These are phyloP conservation scores for Penicillium psychrofluorescens DNA, from an alignment of 495 filamentous ascomycete species.

Conservation along the genomic window DNA sequence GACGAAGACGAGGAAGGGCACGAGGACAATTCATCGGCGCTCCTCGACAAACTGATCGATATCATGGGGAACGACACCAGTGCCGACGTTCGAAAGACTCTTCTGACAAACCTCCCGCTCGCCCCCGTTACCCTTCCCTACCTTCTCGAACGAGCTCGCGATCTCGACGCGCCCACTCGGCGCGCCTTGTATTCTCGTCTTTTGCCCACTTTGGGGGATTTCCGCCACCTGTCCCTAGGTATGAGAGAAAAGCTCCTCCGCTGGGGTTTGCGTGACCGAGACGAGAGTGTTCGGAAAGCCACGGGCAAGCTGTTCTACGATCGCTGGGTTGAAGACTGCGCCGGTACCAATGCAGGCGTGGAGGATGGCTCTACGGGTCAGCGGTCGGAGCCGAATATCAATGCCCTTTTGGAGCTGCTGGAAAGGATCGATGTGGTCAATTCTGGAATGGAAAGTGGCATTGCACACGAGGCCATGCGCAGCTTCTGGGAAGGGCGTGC, in stretches of 20 bases:
- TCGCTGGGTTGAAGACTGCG: slow-evolving; percentile 93
- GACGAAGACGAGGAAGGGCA: slow-evolving; percentile 66
- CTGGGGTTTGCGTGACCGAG: slow-evolving; percentile 91
- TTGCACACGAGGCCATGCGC: slow-evolving; percentile 85
- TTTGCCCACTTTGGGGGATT: slow-evolving; percentile 86
- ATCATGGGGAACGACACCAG: slow-evolving; percentile 91
- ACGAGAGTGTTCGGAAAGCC: slow-evolving; percentile 90
- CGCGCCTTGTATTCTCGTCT: slow-evolving; percentile 82
- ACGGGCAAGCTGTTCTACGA: slow-evolving; percentile 85
- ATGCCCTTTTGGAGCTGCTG: slow-evolving; percentile 78
- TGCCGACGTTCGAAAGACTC: slow-evolving; percentile 80
- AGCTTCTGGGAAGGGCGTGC: slow-evolving; percentile 93
- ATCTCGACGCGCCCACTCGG: slow-evolving; percentile 75
- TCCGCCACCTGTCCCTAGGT: slow-evolving; percentile 87
- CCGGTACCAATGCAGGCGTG: slow-evolving; percentile 47
- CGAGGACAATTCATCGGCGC: slow-evolving; percentile 53
- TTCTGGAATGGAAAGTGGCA: slow-evolving; percentile 81
- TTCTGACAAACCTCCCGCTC: slow-evolving; percentile 84
- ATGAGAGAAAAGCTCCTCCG: slow-evolving; percentile 94
- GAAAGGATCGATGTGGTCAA: slow-evolving; percentile 92
- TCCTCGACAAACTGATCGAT: slow-evolving; percentile 79
- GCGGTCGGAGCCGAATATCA: slow-evolving; percentile 55
- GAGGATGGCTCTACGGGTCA: slow-evolving; percentile 38
- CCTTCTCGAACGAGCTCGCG: slow-evolving; percentile 83
- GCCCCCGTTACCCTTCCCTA: slow-evolving; percentile 76